A percentile compares a stretch with the other conserved stretches of the same genome.
Conservation (phyloP, 2,329 filamentous ascomycete species). For the Phialophora macrospora region DNA sequence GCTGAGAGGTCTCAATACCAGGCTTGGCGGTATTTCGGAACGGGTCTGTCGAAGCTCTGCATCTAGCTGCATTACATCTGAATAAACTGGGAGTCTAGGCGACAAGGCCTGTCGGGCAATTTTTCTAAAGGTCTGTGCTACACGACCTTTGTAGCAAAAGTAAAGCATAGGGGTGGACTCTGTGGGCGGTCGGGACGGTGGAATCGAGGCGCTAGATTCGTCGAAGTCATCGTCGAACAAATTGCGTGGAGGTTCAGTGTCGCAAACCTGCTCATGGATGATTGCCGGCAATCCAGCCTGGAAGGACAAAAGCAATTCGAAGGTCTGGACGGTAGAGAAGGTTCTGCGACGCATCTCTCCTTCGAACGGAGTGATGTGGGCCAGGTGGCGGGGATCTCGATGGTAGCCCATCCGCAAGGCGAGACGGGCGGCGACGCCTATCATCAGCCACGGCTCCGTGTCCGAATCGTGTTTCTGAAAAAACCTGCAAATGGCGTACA, state of each 20-base stretch:
- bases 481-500: conserved; percentile 16
- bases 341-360: conserved; percentile 47
- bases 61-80: conserved; percentile 32
- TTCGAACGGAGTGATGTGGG: conserved; percentile 45
- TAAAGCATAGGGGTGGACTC: conserved; percentile 21
- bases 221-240: conserved; percentile 66
- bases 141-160: conserved; percentile 12
- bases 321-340: conserved; percentile 45
- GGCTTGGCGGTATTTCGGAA: conserved; percentile 28
- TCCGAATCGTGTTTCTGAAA: conserved; percentile 6
- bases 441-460: conserved; percentile 21
- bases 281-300: conserved; percentile 63
- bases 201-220: conserved; percentile 41
- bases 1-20: conserved; percentile 13
- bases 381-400: conserved; percentile 47
- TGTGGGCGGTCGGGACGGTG: conserved; percentile 17
- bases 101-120: conserved; percentile 37
- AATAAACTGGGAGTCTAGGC: conserved; percentile 36
- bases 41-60: conserved; percentile 32
- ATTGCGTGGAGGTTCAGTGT: conserved; percentile 63
- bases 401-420: conserved; percentile 51
- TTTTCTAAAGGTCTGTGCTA: conserved; percentile 7
- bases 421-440: conserved; percentile 16
- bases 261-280: conserved; percentile 63
- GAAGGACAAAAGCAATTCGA: conserved; percentile 48